Evolutionary conservation across 306 rosid genomes (phyloP), one percentile per base, ranked within the genome.

Genomic region (Sophora flavescens): DNA sequence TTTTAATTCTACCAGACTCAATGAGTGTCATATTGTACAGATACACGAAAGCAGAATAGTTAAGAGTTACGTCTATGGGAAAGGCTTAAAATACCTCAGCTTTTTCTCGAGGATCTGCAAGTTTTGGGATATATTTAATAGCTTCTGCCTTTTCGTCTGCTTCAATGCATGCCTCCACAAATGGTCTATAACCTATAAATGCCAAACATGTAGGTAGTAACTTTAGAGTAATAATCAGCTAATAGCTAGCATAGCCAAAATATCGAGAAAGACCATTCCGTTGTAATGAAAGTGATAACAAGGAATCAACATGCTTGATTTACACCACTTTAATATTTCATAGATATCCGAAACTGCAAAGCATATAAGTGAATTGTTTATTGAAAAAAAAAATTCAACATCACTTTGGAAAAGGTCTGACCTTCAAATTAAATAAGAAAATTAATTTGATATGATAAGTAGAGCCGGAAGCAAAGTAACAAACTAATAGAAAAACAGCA

Each of bases 101-200:
- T 82, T 79, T 92, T 86, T 95, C 98, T 83, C 97, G 88, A 70
- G 93, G 97, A 81, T 95, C 98, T 13, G 96, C 82, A 42, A 95
- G 88, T 84, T 95, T 95, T 17, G 98, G 97, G 85, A 95, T 92
- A 84, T 95, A 92, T 81, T 95, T 95, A 70, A 95, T 68, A 67
- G 98, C 97, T 80, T 95, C 98, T 44, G 78, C 96, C 72, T 88
- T 95, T 77, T 95, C 98, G 72, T 90, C 97, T 74, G 98, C 98
- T 39, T 95, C 98, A 75, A 92, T 61, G 86, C 98, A 95, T 65
- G 97, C 97, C 88, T 95, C 98, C 52, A 95, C 98, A 82, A 95
- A 95, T 69, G 97, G 98, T 78, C 88, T 86, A 62, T 78, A 95
- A 65, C 98, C 98, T 95, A 68, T 42, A 63, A 59, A 80, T 51